Evolutionary conservation across 1,284 basidiomycete genomes (phyloP), one percentile per base, ranked within the genome.

Genomic region (Tilletia caries): DNA sequence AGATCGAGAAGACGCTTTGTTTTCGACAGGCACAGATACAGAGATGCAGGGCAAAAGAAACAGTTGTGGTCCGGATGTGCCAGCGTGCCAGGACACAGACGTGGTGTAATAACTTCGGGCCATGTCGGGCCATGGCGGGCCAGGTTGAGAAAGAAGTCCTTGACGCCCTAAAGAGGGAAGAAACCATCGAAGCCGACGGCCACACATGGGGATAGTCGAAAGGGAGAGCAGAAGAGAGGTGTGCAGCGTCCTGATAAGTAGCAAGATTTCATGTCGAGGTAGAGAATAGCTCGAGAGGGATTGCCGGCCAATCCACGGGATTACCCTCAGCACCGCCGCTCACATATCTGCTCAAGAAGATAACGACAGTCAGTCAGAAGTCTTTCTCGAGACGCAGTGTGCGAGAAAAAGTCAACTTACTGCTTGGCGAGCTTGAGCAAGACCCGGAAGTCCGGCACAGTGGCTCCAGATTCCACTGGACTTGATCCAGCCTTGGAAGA

Each of bases 381-480:
- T 52, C 48, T 6, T 6, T 52, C 12, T 6, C 23, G 48, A 52
- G 48, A n/a, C 23, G 48, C 23, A 52, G 48, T 8, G 23, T 23
- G 48, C 23, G 23, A n/a, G 48, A 23, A 12, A 13, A 6, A 25
- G 6, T 8, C 6, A 15, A 58, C 52, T 58, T 27, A 64, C 60
- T 64, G 29, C 25, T 64, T 64, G 18, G 60, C 60, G 20, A 64
- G 60, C 60, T 43, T 34, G 13, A 64, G 60, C 33, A 64, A 20
- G 29, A 34, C 60, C 18, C 60, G 32, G 33, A 34, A 43, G 32
- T 64, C 60, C 3, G 60, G 60, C 60, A 64, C 60, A 20, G 20
- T 34, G 29, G 20, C 60, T 2, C 33, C 33, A 13, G 33, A 13
- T 20, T n/a, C 20, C 15, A 37, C n/a, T 12, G 60, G 27, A n/a